Percentiles rank a stretch among this genome's conserved stretches.
Conservation (phyloP, 176 grass and related monocot genomes). For the Paspalum vaginatum region DNA sequence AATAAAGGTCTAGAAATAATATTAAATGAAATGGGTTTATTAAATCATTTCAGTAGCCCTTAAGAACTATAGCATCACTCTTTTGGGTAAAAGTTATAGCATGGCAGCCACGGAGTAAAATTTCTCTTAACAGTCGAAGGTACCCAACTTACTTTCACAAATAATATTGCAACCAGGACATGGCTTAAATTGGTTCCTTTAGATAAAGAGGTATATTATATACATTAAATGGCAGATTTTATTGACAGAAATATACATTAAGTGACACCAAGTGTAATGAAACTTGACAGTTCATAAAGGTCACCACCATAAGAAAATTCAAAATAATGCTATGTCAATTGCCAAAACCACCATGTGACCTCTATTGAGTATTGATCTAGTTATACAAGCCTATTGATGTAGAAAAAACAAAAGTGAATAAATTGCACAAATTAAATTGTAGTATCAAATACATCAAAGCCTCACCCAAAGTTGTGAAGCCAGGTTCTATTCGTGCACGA, state of each 20-base stretch:
- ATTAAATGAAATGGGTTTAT: neutral
- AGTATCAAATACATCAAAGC: neutral
- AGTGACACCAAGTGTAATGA: neutral
- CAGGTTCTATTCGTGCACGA: constrained; percentile 97
- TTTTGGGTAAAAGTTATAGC: neutral
- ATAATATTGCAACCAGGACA: neutral
- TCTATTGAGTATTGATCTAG: neutral
- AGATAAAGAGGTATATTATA: neutral
- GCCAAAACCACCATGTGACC: neutral
- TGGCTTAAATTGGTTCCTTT: neutral
- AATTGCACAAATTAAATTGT: too few relatives aligned
- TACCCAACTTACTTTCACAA: constrained; percentile 9
- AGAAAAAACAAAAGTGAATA: neutral
- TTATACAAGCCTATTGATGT: neutral
- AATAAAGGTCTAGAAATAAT: neutral
- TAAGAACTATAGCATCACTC: neutral
- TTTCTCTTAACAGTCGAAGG: neutral
- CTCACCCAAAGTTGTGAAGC: constrained; percentile 93
- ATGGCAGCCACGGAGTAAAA: neutral
- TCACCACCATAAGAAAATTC: too few relatives aligned
- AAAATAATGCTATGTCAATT: neutral
- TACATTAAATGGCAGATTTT: neutral
- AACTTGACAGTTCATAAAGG: neutral
- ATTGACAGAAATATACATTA: too few relatives aligned
- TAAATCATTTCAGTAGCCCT: constrained; percentile 4